Evolutionary conservation across 306 rosid species (phyloP).

Genomic region (Phaseolus lunatus): DNA sequence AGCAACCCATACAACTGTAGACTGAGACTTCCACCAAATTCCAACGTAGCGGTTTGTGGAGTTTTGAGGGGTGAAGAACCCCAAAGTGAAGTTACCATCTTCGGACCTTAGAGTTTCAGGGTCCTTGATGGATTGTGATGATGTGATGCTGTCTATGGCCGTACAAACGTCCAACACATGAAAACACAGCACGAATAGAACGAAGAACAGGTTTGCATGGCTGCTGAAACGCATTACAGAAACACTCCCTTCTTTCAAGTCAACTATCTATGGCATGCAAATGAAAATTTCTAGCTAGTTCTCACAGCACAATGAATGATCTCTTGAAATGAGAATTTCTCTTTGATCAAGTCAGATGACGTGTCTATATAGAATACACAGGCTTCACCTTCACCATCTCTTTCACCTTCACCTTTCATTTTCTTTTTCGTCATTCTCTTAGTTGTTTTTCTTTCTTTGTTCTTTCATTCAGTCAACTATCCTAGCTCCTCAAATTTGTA

Average conservation of each 20-base stretch:
- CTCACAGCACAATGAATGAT: background rate
- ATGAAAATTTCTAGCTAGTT: background rate
- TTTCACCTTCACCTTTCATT: background rate
- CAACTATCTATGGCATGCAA: background rate
- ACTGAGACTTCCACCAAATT: constrained; percentile 30
- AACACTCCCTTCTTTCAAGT: background rate
- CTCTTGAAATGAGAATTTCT: background rate
- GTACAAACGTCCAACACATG: background rate
- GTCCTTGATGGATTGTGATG: background rate
- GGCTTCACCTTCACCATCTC: background rate
- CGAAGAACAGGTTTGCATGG: background rate
- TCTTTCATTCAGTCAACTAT: background rate
- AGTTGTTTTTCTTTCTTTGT: background rate
- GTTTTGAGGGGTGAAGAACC: constrained; percentile 23
- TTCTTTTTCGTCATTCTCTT: background rate
- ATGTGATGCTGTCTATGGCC: background rate
- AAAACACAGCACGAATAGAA: background rate
- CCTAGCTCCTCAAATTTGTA: background rate
- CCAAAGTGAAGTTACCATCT: background rate
- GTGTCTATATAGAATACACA: background rate
- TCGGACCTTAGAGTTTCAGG: background rate
- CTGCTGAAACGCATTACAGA: background rate
- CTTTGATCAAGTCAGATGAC: background rate
- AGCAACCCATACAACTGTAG: constrained; percentile 40
- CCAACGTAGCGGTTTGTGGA: constrained; percentile 38